Conservation (phyloP, 2,329 filamentous ascomycete genomes). For the Sporothrix humicola region DNA sequence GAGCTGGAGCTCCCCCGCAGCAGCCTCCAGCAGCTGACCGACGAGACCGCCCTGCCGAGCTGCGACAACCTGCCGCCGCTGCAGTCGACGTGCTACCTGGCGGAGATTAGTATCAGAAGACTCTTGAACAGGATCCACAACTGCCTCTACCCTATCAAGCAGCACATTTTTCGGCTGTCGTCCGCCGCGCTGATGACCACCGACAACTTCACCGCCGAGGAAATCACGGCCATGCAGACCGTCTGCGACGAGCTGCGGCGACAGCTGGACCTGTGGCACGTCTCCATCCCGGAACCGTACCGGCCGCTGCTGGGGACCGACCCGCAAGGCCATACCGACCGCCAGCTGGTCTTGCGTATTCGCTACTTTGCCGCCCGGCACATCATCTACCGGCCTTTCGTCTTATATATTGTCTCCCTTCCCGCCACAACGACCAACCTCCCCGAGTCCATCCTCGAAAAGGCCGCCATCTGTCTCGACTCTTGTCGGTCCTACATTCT, state of each 20-base stretch:
- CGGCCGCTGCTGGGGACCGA: constrained; percentile 41
- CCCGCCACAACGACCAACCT: constrained; percentile 29
- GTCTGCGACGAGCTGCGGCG: constrained; percentile 44
- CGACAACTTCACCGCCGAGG: constrained; percentile 42
- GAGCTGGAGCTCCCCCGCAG: constrained; percentile 46
- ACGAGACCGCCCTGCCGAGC: constrained; percentile 43
- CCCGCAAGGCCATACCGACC: constrained; percentile 37
- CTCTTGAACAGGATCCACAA: constrained; percentile 46
- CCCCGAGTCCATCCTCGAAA: constrained; percentile 41
- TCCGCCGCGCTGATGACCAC: constrained; percentile 40
- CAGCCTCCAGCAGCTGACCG: constrained; percentile 44
- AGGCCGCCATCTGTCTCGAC: constrained; percentile 44
- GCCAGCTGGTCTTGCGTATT: constrained; percentile 42
- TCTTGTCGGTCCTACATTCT: constrained; percentile 44
- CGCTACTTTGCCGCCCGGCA: constrained; percentile 46
- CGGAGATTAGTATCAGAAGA: constrained; percentile 45
- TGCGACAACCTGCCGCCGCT: constrained; percentile 39
- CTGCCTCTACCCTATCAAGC: constrained; percentile 43
- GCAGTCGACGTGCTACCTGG: constrained; percentile 43
- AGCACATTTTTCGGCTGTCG: constrained; percentile 40
- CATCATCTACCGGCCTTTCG: constrained; percentile 46
- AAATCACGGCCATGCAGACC: constrained; percentile 42
- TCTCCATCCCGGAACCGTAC: constrained; percentile 44
- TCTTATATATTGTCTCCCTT: constrained; percentile 43
- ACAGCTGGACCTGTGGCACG: constrained; percentile 45